A percentile compares a stretch with the other conserved stretches of the same genome.
Conservation (phyloP, 139 green algal species). For the Volvox africanus region DNA sequence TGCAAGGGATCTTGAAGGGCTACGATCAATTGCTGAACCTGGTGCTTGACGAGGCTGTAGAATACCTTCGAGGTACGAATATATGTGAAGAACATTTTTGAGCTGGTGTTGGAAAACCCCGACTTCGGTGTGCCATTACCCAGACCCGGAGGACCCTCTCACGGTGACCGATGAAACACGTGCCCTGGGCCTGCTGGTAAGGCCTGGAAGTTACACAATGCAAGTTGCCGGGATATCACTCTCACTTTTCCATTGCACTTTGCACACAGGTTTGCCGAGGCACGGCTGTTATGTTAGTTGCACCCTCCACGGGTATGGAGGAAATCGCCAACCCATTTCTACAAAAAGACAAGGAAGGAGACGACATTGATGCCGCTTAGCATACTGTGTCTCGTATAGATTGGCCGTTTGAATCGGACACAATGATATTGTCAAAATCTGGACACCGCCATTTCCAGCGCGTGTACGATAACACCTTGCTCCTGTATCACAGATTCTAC, state of each 20-base stretch:
- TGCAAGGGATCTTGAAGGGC: constrained; percentile 91
- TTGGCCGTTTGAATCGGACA: too few species aligned
- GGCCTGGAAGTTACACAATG: background rate
- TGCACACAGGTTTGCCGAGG: constrained; percentile 84
- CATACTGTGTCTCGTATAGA: background rate
- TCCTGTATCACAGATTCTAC: too few species aligned
- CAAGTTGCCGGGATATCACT: background rate
- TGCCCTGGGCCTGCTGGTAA: constrained; percentile 16
- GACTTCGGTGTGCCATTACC: background rate
- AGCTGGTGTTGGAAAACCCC: too few species aligned
- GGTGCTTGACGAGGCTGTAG: constrained; percentile 95
- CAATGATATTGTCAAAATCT: too few species aligned
- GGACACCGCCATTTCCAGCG: too few species aligned
- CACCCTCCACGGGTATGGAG: constrained; percentile 87
- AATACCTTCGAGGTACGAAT: constrained; percentile 89
- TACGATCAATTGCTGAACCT: constrained; percentile 99
- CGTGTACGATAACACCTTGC: too few species aligned
- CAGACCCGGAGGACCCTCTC: constrained; percentile 90
- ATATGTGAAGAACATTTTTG: too few species aligned
- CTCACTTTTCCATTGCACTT: background rate
- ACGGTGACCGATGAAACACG: constrained; percentile 88
- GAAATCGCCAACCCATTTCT: constrained; percentile 87
- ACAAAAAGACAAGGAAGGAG: constrained; percentile 17
- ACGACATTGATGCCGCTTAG: constrained; percentile 3
- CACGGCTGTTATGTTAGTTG: constrained; percentile 94